Conservation (phyloP, 2,329 filamentous ascomycete species). For the Cladosporium sphaerospermum region DNA sequence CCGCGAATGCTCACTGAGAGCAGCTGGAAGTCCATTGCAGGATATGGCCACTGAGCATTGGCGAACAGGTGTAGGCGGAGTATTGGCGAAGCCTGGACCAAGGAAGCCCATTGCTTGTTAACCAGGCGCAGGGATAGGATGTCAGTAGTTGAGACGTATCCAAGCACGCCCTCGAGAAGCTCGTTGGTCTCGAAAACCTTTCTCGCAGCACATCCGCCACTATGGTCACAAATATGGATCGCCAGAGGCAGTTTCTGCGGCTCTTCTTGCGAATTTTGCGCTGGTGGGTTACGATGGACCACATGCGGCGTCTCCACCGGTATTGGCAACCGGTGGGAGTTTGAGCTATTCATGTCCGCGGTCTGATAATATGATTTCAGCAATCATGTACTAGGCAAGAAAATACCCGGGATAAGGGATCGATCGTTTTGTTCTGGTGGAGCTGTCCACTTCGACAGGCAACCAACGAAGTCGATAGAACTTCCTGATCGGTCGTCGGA, state of each 20-base stretch:
- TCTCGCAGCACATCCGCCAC: slow-evolving; percentile 15
- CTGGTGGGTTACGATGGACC: not conserved
- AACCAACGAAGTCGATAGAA: no score
- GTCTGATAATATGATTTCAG: no score
- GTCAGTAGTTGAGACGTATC: slow-evolving; percentile 16
- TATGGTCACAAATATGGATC: not conserved
- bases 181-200: slow-evolving; percentile 22
- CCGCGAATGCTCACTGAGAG: slow-evolving; percentile 21
- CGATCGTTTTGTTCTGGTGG: no score
- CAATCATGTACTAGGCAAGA: no score
- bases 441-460: no score
- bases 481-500: no score
- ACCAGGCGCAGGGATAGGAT: slow-evolving; percentile 17
- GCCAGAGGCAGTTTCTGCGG: not conserved
- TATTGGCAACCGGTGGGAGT: no score
- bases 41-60: slow-evolving; percentile 18
- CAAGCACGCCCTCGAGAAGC: slow-evolving; percentile 21
- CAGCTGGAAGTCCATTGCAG: slow-evolving; percentile 18
- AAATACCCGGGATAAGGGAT: no score
- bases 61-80: slow-evolving; percentile 23
- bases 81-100: slow-evolving; percentile 17
- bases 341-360: no score
- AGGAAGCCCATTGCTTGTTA: slow-evolving; percentile 16
- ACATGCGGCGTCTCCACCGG: no score
- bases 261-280: not conserved